Conservation (phyloP, 2,329 filamentous ascomycete genomes). For the Monilinia aucupariae region DNA sequence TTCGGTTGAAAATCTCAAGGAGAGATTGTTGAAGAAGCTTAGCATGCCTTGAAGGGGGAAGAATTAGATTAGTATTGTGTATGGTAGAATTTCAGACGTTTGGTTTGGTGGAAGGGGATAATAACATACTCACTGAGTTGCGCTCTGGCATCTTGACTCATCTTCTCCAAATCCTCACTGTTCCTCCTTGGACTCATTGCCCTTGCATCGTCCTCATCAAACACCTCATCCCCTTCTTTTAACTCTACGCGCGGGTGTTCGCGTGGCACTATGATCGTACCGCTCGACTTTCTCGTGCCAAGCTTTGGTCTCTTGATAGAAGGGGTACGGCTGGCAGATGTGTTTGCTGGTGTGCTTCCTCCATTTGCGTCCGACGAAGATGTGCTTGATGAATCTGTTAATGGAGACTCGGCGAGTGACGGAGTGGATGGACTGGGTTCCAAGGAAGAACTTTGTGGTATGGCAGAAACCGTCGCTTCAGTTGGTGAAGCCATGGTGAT, state of each 20-base stretch:
- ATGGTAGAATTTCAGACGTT: neutral
- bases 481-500: conserved; percentile 14
- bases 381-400: conserved; percentile 12
- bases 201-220: conserved; percentile 81
- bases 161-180: conserved; percentile 81
- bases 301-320: conserved; percentile 54
- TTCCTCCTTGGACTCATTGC: conserved; percentile 92
- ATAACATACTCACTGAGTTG: conserved; percentile 51
- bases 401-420: conserved; percentile 9
- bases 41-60: conserved; percentile 61
- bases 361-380: conserved; percentile 16
- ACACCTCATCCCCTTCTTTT: conserved; percentile 57
- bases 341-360: conserved; percentile 16
- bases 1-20: conserved; percentile 82
- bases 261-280: conserved; percentile 75
- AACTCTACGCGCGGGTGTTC: conserved; percentile 70
- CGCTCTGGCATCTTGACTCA: conserved; percentile 75
- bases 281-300: conserved; percentile 70
- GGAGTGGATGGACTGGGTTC: conserved; percentile 12
- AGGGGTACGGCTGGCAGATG: conserved; percentile 12
- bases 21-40: conserved; percentile 84
- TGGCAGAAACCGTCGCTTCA: conserved; percentile 2
- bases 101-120: no score
- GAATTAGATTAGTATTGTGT: conserved; percentile 10
- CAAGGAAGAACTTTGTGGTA: neutral